Evolutionary conservation across 768 basidiomycete genomes (phyloP), one percentile per base, ranked within the genome.

Genomic region (Kwoniella heveanensis): DNA sequence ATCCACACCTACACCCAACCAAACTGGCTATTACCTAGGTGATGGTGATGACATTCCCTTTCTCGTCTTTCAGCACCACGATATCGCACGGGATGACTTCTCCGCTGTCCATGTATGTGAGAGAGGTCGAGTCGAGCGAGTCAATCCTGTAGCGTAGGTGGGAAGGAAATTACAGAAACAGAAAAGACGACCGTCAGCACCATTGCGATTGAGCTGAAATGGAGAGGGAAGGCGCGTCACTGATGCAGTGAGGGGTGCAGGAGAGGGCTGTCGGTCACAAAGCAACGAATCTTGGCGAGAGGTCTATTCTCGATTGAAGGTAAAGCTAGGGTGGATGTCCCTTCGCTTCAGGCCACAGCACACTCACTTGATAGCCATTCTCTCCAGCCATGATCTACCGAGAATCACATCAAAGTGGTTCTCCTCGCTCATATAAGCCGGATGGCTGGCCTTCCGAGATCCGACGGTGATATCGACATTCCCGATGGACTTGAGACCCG

Each of bases 391-490:
- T 24, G 87, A 87, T 25, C 94, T 84, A 0, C 94, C 94, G 6
- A 98, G 85, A 4, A 98, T 89, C 51, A 97, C 90, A 71, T 96
- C 93, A 79, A 98, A 98, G 74, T 97, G 92, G 0, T 89, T 88
- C 77, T 96, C 94, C 76, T 99, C 96, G 2, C 90, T 89, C 29
- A 98, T 85, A 79, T 90, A 93, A 9, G 97, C 93, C 0, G 85
- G 73, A 62, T 81, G 82, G 26, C 70, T 69, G 10, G 75, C 74
- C 17, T 81, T 80, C 65, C 77, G 74, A 9, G 58, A 53, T 7
- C 81, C 82, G 58, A 83, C 81, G 0, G 89, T 93, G 71, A 99
- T 88, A 0, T 93, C 90, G 87, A 92, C 90, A 58, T 83, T 84
- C 15, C 93, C 93, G 24, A 94, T 86, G 7, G 63, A 57, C 49